These are phyloP conservation scores for Ampelocalamus luodianensis DNA, from an alignment of 176 grass and related monocot species.

Conservation along the genomic window DNA sequence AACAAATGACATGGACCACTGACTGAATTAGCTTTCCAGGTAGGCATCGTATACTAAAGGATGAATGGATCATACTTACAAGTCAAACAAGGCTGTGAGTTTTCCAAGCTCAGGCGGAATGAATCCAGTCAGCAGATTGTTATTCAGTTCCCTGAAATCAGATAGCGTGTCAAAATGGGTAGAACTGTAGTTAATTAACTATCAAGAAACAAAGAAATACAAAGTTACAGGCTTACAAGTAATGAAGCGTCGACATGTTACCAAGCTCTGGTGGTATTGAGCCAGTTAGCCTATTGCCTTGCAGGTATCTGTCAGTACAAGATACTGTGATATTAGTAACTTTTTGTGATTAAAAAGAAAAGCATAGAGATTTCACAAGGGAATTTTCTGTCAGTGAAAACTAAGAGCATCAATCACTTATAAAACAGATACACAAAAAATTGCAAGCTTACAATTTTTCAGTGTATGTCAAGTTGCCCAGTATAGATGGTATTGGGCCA, in stretches of 20 bases:
- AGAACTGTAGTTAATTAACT: background rate
- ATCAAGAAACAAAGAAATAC: too few species aligned
- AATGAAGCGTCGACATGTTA: slow-evolving; percentile 94
- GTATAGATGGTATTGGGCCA: slow-evolving; percentile 86
- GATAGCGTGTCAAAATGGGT: slow-evolving; percentile 21
- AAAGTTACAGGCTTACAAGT: slow-evolving; percentile 63
- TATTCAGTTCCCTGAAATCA: slow-evolving; percentile 80
- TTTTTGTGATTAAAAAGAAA: slow-evolving; percentile 2
- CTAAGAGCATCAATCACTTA: slow-evolving; percentile 17
- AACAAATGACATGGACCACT: background rate
- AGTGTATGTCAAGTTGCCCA: slow-evolving; percentile 97
- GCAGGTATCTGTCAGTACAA: slow-evolving; percentile 62
- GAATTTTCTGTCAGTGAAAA: background rate
- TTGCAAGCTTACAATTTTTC: slow-evolving; percentile 86
- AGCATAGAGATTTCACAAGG: background rate
- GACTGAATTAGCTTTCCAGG: slow-evolving; percentile 15
- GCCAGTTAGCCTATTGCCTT: slow-evolving; percentile 75
- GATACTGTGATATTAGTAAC: background rate
- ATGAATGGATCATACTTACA: slow-evolving; percentile 54
- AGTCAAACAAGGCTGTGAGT: slow-evolving; percentile 80
- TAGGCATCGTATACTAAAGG: slow-evolving; percentile 21
- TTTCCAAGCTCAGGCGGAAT: slow-evolving; percentile 92
- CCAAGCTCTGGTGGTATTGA: slow-evolving; percentile 88
- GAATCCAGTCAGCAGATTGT: slow-evolving; percentile 69
- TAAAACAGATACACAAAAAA: slow-evolving; percentile 12